Percentiles rank a stretch among this genome's conserved stretches.
Conservation (phyloP, 2,329 filamentous ascomycete species). For the Penicillium italicum region DNA sequence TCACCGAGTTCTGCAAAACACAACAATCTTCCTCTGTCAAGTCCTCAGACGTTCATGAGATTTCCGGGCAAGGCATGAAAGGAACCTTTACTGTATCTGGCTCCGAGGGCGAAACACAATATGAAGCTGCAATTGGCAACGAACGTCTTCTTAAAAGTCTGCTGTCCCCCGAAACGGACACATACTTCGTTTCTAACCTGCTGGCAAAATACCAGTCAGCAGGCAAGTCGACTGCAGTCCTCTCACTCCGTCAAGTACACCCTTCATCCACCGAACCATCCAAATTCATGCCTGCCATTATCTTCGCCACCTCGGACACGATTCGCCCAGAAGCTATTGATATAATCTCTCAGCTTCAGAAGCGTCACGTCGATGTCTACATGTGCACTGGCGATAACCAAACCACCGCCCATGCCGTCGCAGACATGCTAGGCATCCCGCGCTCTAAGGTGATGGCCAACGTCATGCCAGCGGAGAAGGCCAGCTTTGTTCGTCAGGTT, state of each 20-base stretch:
- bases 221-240: slow-evolving; percentile 45
- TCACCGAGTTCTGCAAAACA: slow-evolving; percentile 48
- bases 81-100: slow-evolving; percentile 46
- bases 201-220: slow-evolving; percentile 40
- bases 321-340: slow-evolving; percentile 67
- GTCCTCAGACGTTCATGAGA: slow-evolving; percentile 49
- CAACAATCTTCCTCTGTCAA: slow-evolving; percentile 26
- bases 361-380: slow-evolving; percentile 70
- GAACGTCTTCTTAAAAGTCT: slow-evolving; percentile 48
- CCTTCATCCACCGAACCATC: slow-evolving; percentile 12
- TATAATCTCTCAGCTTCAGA: slow-evolving; percentile 63
- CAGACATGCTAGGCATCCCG: slow-evolving; percentile 69
- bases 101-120: slow-evolving; percentile 23
- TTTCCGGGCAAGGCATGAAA: slow-evolving; percentile 56
- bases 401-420: slow-evolving; percentile 79
- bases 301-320: slow-evolving; percentile 76
- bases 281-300: slow-evolving; percentile 52
- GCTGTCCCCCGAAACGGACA: slow-evolving; percentile 30
- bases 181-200: slow-evolving; percentile 33
- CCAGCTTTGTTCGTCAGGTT: slow-evolving; percentile 40
- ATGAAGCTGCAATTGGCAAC: slow-evolving; percentile 56
- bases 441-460: slow-evolving; percentile 74
- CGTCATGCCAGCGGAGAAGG: slow-evolving; percentile 79
- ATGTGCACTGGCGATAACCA: slow-evolving; percentile 91
- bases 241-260: slow-evolving; percentile 37